A percentile compares a stretch with the other conserved stretches of the same genome.
phyloP scores from a whole-genome alignment of 495 filamentous ascomycete genomes.

The Wilcoxina mikolae region DNA sequence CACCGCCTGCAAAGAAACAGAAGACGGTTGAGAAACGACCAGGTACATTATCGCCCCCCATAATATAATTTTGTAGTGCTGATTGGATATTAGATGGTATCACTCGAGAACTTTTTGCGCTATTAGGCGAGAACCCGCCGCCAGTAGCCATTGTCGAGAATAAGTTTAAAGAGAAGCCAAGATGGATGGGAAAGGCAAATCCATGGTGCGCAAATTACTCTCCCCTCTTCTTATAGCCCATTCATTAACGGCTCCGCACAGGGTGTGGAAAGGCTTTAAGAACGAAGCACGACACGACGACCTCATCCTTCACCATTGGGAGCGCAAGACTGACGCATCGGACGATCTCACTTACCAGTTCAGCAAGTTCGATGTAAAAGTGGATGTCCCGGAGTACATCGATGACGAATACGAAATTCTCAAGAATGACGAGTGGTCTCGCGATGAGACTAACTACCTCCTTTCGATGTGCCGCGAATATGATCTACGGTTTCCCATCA shows the following conservation, averaged over 20 bases:
- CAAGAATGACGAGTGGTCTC: slow-evolving; percentile 62
- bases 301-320: slow-evolving; percentile 45
- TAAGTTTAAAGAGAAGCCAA: slow-evolving; percentile 50
- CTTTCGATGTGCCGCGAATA: slow-evolving; percentile 57
- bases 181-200: slow-evolving; percentile 42
- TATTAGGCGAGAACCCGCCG: slow-evolving; percentile 52
- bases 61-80: slow-evolving; percentile 17
- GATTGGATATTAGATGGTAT: slow-evolving; percentile 53
- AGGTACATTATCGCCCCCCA: slow-evolving; percentile 41
- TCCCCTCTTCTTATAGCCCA: not conserved
- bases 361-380: slow-evolving; percentile 69
- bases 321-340: slow-evolving; percentile 29
- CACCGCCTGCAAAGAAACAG: slow-evolving; percentile 58
- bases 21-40: slow-evolving; percentile 56
- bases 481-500: slow-evolving; percentile 78
- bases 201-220: slow-evolving; percentile 36
- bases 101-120: slow-evolving; percentile 48
- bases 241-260: slow-evolving; percentile 13
- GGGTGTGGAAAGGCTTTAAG: slow-evolving; percentile 42
- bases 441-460: slow-evolving; percentile 85
- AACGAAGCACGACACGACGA: slow-evolving; percentile 44
- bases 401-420: slow-evolving; percentile 76
- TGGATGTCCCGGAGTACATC: slow-evolving; percentile 59
- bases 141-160: slow-evolving; percentile 52
- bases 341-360: slow-evolving; percentile 41